Base-by-base conservation (phyloP, 139 green algal genomes). In the Chlamydomonas applanata region DNA sequence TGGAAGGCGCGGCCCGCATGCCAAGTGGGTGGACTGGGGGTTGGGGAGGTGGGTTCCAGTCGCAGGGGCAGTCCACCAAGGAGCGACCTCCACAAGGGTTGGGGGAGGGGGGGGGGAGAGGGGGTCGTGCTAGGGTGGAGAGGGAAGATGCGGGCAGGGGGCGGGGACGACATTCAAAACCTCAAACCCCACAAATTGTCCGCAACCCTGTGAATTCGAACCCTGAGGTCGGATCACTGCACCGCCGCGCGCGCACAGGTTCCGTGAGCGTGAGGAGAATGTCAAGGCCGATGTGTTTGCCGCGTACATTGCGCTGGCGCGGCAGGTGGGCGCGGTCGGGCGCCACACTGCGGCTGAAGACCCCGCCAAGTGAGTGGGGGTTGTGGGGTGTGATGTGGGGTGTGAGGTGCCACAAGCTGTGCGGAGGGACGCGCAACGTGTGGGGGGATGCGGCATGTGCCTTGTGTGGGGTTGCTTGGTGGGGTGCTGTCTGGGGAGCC, bases 261-360 rank as follows among this genome's bases (percentile, higher is more conserved):
- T 98, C 89, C 68, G 75, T 11, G 95, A 99, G 84, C 86, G 95
- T 1, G 95, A 99, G 81, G 94, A 98, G 72, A 97, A 84, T 46
- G 94, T 98, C 27, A 95, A 94, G 79, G 70, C 62, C 4, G 91
- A 96, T 65, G 84, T 94, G 24, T 94, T 94, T 62, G 82, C 71
- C 11, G 86, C 89, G 17, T 92, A 92, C 66, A 76, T 87, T 16
- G 86, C 91, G 54, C 77, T 98, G 68, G 71, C 98, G 36, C 72
- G 71, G 17, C 83, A 88, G 73, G 80, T 91, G 56, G 81, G 74
- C 45, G 73, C 34, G 2, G 49, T 27, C 24, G 9, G 59, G 13
- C 30, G 46, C 13, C 72, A 44, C 25, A 32, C 49, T 17, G 59
- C 20, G 36, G 11, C 57, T 20, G 29, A 61, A 3, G 71, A 76